Conservation (phyloP, 1,284 basidiomycete genomes). For the Wallemia mellicola region DNA sequence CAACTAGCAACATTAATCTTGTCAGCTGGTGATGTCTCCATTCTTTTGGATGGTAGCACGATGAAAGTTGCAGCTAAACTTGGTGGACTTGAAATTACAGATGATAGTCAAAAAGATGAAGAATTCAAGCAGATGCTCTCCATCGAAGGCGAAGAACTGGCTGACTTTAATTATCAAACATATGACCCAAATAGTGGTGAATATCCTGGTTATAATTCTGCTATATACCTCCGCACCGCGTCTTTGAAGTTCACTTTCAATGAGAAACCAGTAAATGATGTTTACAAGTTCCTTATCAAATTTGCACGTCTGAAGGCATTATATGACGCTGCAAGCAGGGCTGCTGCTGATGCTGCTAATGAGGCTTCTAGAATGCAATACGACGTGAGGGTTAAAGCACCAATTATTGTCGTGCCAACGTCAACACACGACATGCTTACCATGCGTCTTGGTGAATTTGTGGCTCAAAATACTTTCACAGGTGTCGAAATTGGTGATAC, state of each 20-base stretch:
- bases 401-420: slow-evolving; percentile 60
- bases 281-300: slow-evolving; percentile 58
- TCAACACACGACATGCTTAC: slow-evolving; percentile 23
- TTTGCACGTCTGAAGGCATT: slow-evolving; percentile 72
- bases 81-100: slow-evolving; percentile 55
- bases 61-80: slow-evolving; percentile 56
- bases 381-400: slow-evolving; percentile 64
- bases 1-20: slow-evolving; percentile 62
- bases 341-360: slow-evolving; percentile 46
- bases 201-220: slow-evolving; percentile 60
- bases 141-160: slow-evolving; percentile 84
- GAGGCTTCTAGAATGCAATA: slow-evolving; percentile 67
- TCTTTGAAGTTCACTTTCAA: slow-evolving; percentile 74
- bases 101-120: slow-evolving; percentile 30
- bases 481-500: slow-evolving; percentile 24
- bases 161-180: slow-evolving; percentile 83
- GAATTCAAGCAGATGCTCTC: slow-evolving; percentile 68
- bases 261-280: slow-evolving; percentile 54
- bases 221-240: slow-evolving; percentile 55
- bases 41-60: slow-evolving; percentile 42
- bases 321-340: slow-evolving; percentile 86
- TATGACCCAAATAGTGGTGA: slow-evolving; percentile 31
- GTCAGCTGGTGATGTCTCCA: slow-evolving; percentile 64
- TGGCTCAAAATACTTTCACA: slow-evolving; percentile 48
- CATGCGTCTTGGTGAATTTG: slow-evolving; percentile 66